Base-by-base conservation (phyloP, 768 basidiomycete species). In the Podaxis sp. region DNA sequence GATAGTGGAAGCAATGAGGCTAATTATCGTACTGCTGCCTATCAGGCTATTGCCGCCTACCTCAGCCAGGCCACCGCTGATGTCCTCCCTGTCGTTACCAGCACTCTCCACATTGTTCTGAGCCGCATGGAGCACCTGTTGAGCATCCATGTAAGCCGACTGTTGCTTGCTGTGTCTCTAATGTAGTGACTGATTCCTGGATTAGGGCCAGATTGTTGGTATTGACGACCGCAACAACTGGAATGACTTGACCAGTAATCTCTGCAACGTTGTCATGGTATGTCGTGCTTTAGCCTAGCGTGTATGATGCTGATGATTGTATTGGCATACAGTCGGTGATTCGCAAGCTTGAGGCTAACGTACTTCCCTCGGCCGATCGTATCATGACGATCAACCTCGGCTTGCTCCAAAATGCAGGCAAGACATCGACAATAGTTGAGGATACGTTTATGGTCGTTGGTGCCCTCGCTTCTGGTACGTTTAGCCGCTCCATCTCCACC, bases 171-270 rank as follows among this genome's bases (percentile, higher is more conserved):
- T 41, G 19, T 61, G 50, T 2, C 1, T 25, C 25, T 33, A 29
- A 37, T 22, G 1, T 19, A 47, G 22, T 4, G 57, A 51, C 19
- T 67, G 33, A 46, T 36, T 7, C 47, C 17, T 55, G 24, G 64
- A 40, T 13, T 68, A 96, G 87, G 93, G 91, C 73, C 96, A 98
- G 77, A 90, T 98, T 61, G 80, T 99, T 41, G 97, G 97, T 49
- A 81, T 88, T 17, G 97, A 99, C 74, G 97, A 99, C 71, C 88
- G 93, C 65, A 96, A 95, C 76, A 99, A 97, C 79, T 97, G 96
- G 95, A 97, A 97, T 71, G 96, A 99, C 73, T 82, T 99, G 25
- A 96, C 97, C 73, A 90, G 93, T 76, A 97, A 96, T 77, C 83
- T 98, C 68, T 97, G 95, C 73, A 88, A 90, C 66, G 91, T 97